Evolutionary conservation across 169 alveolate genomes (phyloP), one percentile per base, ranked within the genome.

Genomic region (Cryptosporidium andersoni): DNA sequence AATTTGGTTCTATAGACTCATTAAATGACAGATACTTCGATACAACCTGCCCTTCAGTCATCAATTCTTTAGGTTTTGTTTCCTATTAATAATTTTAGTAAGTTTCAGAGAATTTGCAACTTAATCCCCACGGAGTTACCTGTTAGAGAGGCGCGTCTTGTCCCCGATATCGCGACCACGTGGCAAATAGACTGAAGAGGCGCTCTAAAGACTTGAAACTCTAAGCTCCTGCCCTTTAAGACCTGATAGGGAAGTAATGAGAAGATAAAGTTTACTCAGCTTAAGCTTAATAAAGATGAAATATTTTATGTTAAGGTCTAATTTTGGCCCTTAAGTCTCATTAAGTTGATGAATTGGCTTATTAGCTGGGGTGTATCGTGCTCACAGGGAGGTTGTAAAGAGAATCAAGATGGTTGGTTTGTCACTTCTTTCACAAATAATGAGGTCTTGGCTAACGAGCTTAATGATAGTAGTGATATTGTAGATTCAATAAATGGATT

Each of bases 341-440:
- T 25, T 16, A 25, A 53, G 63, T 16, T 53, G 55, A 67, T 67
- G 82, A 37, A 51, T 53, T 67, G 65, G 82, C 11, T 67, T n/a
- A 63, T 67, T 51, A 66, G 55, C n/a, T 67, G 82, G 82, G 82
- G 82, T 11, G 82, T 53, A 9, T 67, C 82, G 47, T 67, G 82
- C 42, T 67, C 82, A 9, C 82, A 67, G n/a, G 82, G 82, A 34
- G 82, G 66, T 51, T 67, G 82, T 39, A 67, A 53, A 16, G 82
- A 67, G 25, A 67, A 67, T 39, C 82, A 67, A 43, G 82, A 67
- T 3, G 82, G 66, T 4, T 67, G 82, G 82, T 67, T 67, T 39
- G 53, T 67, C 34, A 34, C 82, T 5, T 42, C 42, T 14, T 65
- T 65, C n/a, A 34, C 56, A 4, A 58, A 67, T 34, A 67, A 37